Conservation (phyloP, 768 basidiomycete species). For the Baorangia bicolor region DNA sequence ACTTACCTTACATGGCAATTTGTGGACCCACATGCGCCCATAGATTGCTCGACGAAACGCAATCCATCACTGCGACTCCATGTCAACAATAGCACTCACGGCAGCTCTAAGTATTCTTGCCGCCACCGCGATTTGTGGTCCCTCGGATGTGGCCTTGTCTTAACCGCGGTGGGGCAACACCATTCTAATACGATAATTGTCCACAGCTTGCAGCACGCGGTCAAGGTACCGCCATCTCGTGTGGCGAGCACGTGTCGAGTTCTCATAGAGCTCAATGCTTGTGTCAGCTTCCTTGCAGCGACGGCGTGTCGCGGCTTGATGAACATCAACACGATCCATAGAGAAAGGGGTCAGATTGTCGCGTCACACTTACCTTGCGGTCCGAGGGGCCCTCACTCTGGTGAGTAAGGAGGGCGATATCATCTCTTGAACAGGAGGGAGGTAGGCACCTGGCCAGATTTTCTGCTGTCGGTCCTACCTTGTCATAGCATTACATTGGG, state of each 20-base stretch:
- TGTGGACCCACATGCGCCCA: conserved; percentile 31
- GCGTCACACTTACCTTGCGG: background rate
- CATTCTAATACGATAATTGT: conserved; percentile 3
- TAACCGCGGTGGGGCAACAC: background rate
- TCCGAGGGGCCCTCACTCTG: background rate
- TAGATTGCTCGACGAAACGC: conserved; percentile 15
- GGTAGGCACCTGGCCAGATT: background rate
- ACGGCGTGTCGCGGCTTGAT: background rate
- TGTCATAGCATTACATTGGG: background rate
- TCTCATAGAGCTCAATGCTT: background rate
- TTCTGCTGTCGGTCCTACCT: background rate
- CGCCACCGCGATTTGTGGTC: background rate
- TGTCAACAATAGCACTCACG: conserved; percentile 6
- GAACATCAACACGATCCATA: background rate
- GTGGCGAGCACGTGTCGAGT: background rate
- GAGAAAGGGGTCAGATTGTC: background rate
- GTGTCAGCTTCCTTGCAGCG: background rate
- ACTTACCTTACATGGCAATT: conserved; percentile 26
- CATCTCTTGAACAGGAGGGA: background rate
- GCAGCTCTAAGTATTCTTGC: background rate
- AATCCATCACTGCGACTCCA: conserved; percentile 25
- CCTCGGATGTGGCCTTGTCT: background rate
- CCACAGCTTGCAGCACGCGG: background rate
- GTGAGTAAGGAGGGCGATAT: too few relatives aligned
- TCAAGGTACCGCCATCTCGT: background rate